These are phyloP conservation scores for Aspergillus spinulosporus DNA, from an alignment of 2,329 filamentous ascomycete species.

Conservation along the genomic window DNA sequence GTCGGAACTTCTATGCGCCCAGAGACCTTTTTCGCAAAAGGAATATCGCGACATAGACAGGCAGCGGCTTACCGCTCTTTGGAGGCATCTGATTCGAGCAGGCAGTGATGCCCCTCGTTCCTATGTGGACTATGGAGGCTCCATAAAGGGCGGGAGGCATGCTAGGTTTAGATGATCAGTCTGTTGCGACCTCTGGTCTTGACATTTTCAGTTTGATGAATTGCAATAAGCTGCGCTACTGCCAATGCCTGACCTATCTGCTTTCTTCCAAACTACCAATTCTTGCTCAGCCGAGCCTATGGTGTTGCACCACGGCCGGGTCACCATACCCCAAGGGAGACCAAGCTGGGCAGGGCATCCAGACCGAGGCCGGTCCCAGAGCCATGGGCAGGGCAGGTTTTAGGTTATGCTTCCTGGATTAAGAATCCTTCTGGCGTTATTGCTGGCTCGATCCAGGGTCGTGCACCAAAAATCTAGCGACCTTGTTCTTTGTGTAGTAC, in stretches of 20 bases:
- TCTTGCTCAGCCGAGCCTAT: neutral
- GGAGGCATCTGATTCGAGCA: neutral
- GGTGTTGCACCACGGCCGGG: neutral
- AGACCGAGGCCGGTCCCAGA: neutral
- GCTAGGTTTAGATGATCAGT: neutral
- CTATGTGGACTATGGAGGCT: neutral
- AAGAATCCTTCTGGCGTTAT: slow-evolving; percentile 11
- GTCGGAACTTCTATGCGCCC: neutral
- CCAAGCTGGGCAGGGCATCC: neutral
- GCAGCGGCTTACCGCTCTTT: slow-evolving; percentile 16
- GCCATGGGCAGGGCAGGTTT: neutral
- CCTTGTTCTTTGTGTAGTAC: slow-evolving; percentile 9
- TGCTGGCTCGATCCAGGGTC: slow-evolving; percentile 15
- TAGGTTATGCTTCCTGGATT: neutral
- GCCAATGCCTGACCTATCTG: neutral
- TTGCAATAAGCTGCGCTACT: neutral
- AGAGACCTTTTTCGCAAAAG: neutral
- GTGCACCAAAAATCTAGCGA: slow-evolving; percentile 9
- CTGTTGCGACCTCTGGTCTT: neutral
- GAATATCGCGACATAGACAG: slow-evolving; percentile 12
- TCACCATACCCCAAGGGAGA: neutral
- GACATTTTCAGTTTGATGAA: neutral
- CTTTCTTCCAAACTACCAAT: neutral
- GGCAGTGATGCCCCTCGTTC: neutral
- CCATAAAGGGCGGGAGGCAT: neutral